Evolutionary conservation across 768 basidiomycete species (phyloP), one percentile per base, ranked within the genome.

Genomic region (Tulasnella sp.): DNA sequence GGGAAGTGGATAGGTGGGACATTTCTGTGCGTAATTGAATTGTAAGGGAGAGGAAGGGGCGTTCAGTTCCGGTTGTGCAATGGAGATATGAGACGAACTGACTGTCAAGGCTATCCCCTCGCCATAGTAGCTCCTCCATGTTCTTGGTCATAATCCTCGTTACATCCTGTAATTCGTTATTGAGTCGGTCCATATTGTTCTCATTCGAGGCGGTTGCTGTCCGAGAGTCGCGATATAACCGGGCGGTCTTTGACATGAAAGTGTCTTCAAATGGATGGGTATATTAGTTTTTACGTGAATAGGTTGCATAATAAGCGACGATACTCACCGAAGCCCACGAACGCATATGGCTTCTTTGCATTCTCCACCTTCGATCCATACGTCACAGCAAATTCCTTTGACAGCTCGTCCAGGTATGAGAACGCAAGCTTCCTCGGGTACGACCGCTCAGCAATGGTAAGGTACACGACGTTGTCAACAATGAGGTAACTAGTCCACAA

Each of bases 121-220:
- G 76, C 96, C 94, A 98, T 48, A 99, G 71, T 50, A 99, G 73
- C 70, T 99, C 96, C 70, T 99, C 96, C 94, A 99, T 99, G 67
- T 99, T 98, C 75, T 99, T 98, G 7, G 96, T 98, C 96, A 99
- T 98, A 70, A 99, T 98, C 62, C 90, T 76, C 48, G 96, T 97
- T 59, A 99, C 96, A 66, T 99, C 96, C 67, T 96, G 91, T 35
- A 99, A 74, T 63, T 99, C 94, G 65, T 91, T 92, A 65, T 98
- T 98, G 43, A 99, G 74, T 69, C 77, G 84, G 68, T 92, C 90
- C 55, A 99, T 69, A 53, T 79, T 77, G 11, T 81, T 83, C 56
- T 74, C 65, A 17, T 65, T 63, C 3, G 50, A 46, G 19, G 73
- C 77, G 19, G 83, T 80, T 19, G 86, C 86, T 46, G 89, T 88